phyloP scores from a whole-genome alignment of 495 filamentous ascomycete genomes.

The Trichoderma erinaceum region DNA sequence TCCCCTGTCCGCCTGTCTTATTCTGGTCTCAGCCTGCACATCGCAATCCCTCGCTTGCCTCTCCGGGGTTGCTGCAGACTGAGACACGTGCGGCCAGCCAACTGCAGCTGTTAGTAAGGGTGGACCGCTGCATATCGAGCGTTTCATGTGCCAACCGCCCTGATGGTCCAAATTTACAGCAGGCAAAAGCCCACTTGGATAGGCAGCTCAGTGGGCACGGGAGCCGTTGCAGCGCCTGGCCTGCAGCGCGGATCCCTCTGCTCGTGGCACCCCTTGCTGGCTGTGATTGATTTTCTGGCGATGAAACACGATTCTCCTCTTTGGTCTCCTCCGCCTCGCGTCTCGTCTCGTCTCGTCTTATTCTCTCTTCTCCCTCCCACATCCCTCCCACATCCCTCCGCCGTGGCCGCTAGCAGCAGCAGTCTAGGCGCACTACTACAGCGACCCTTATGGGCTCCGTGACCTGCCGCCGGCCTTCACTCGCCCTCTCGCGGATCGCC shows the following conservation, averaged over 20 bases:
- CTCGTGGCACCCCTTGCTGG: no score
- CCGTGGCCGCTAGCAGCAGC: background rate
- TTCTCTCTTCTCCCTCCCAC: background rate
- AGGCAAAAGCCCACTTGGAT: background rate
- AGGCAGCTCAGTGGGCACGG: no score
- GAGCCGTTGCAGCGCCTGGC: no score
- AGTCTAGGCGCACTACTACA: background rate
- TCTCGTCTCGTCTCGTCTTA: no score
- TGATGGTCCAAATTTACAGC: background rate
- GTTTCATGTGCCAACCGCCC: background rate
- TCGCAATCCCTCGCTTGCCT: background rate
- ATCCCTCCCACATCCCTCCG: background rate
- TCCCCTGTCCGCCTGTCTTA: background rate
- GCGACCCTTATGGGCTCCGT: background rate
- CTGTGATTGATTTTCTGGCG: background rate
- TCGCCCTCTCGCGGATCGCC: background rate
- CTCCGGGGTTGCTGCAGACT: constrained; percentile 4
- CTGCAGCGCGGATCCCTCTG: no score
- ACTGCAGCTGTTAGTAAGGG: background rate
- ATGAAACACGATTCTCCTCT: background rate
- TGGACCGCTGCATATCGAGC: background rate
- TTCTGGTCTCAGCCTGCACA: no score
- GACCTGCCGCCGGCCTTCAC: background rate
- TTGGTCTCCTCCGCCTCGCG: background rate
- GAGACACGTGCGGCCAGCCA: constrained; percentile 5